Base-by-base conservation (phyloP, 2,329 filamentous ascomycete species). In the Colletotrichum sp. region DNA sequence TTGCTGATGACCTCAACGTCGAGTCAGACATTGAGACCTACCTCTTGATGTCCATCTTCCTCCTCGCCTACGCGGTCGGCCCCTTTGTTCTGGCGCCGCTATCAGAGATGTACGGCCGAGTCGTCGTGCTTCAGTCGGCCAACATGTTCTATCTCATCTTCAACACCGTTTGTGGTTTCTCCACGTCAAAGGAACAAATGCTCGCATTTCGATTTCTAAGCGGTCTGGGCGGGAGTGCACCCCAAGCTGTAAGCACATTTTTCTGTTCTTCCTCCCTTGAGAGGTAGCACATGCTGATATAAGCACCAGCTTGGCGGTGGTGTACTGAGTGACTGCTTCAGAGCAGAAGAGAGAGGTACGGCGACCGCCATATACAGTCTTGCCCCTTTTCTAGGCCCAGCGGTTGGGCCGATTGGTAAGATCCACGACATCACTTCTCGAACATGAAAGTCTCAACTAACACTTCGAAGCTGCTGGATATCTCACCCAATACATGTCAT, bases 11-110 rank as follows among this genome's bases (percentile, higher is more conserved):
- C 18, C 83, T 91, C 39, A 73, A 85, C 28, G 87, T 90, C 66
- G 81, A 80, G 1, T 84, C 84, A 9, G 82, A 80, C 6, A 83
- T 90, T 32, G 82, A 87, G 57, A 87, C 80, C 71, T 90, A 52
- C 6, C 88, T 93, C 65, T 86, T 91, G 77, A 86, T 93, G 68
- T 91, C 90, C 1, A 87, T 93, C 48, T 92, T 92, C 80, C 86
- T 93, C 5, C 86, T 92, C 0, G 91, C 90, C 67, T 89, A 89
- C 61, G 88, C 88, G 13, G 83, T 90, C 30, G 90, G 89, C 0
- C 89, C 90, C 1, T 85, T 91, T 13, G 72, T 91, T 15, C 84
- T 89, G 26, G 89, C 87, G 0, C 90, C 91, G 0, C 73, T 91
- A 18, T 89, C 86, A 15, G 90, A 92, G 79, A 82, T 89, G 77